Conservation (phyloP, 2,329 filamentous ascomycete species). For the Aspergillus sp. region DNA sequence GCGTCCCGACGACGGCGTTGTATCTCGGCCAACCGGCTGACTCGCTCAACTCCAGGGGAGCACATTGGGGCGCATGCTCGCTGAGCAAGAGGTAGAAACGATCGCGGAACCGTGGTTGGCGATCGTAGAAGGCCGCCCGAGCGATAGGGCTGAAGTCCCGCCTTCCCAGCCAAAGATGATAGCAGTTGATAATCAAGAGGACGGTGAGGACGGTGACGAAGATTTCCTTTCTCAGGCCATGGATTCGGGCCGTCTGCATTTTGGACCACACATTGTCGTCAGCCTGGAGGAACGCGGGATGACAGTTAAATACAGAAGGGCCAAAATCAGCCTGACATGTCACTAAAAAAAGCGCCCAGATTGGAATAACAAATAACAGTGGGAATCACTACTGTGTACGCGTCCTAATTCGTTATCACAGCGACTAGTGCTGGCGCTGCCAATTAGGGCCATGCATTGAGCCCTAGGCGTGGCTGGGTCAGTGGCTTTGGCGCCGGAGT, state of each 20-base stretch:
- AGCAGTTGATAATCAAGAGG: constrained; percentile 3
- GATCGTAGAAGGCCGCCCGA: neutral
- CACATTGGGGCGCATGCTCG: constrained; percentile 11
- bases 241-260: neutral
- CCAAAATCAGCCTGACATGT: too few species aligned
- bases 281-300: too few species aligned
- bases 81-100: constrained; percentile 11
- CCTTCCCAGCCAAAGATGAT: constrained; percentile 4
- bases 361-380: too few species aligned
- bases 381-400: too few species aligned
- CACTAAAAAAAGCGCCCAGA: too few species aligned
- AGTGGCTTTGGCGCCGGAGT: too few species aligned
- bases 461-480: too few species aligned
- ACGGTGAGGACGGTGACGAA: neutral
- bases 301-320: too few species aligned
- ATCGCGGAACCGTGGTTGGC: constrained; percentile 12
- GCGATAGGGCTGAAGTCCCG: neutral
- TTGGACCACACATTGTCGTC: neutral
- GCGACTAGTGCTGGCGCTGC: too few species aligned
- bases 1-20: constrained; percentile 8
- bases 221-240: neutral
- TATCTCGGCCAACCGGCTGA: constrained; percentile 8
- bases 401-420: too few species aligned
- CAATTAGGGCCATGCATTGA: too few species aligned
- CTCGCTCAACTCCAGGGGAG: constrained; percentile 5